Percentiles rank a stretch among this genome's conserved stretches.
Conservation (phyloP, 352 stramenopile genomes). For the Phytopythium sindhum region DNA sequence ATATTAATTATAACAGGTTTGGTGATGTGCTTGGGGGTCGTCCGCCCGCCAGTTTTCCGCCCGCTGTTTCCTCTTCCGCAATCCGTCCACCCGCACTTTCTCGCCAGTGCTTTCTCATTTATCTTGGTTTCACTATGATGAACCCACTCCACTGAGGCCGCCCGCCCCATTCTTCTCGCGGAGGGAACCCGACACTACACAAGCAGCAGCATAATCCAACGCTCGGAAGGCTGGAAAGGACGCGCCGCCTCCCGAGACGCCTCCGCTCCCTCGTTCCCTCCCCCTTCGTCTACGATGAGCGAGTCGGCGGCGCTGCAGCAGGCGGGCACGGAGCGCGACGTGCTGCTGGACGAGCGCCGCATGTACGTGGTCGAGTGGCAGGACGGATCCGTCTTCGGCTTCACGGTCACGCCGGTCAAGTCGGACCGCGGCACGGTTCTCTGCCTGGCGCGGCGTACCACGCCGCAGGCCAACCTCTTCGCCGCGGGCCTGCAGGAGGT, state of each 20-base stretch:
- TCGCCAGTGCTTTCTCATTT: neutral
- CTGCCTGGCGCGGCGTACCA: slow-evolving; percentile 52
- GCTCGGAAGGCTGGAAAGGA: neutral
- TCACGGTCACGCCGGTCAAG: slow-evolving; percentile 66
- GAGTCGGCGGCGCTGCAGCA: slow-evolving; percentile 20
- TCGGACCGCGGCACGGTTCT: slow-evolving; percentile 66
- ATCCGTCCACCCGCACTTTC: neutral
- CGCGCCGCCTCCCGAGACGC: neutral
- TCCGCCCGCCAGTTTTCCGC: neutral
- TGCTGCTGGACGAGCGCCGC: slow-evolving; percentile 64
- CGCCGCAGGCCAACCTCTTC: slow-evolving; percentile 24
- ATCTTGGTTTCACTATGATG: neutral
- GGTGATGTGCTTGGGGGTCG: neutral
- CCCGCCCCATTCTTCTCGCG: neutral
- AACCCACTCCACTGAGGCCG: neutral
- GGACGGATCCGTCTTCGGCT: slow-evolving; percentile 57
- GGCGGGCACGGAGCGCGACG: slow-evolving; percentile 26
- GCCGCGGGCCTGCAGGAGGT: slow-evolving; percentile 59
- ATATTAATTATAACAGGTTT: neutral
- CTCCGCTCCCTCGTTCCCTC: neutral
- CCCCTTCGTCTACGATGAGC: neutral
- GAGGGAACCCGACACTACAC: neutral
- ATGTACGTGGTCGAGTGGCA: slow-evolving; percentile 78
- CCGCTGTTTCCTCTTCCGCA: neutral
- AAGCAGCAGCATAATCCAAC: neutral